Percentiles rank a stretch among this genome's conserved stretches.
These are phyloP conservation scores for Fusarium mundagurra DNA, from an alignment of 2,329 filamentous ascomycete species.

Conservation along the genomic window DNA sequence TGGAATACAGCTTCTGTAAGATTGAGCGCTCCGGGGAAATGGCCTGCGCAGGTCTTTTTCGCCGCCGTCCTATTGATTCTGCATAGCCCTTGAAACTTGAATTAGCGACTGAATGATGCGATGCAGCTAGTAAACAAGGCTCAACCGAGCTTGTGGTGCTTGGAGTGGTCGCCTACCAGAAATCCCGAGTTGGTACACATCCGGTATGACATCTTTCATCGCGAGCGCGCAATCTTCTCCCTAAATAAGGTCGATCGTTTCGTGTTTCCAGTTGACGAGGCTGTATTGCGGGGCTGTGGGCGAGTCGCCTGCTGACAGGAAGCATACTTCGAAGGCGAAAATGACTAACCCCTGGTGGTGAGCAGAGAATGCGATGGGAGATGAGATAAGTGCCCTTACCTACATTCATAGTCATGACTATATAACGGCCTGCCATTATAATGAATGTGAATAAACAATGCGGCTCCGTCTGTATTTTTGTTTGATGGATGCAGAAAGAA, in stretches of 20 bases:
- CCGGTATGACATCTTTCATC: background rate
- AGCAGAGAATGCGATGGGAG: background rate
- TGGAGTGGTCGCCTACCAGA: constrained; percentile 1
- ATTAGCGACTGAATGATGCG: background rate
- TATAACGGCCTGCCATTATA: background rate
- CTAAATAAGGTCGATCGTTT: constrained; percentile 25
- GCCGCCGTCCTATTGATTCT: constrained; percentile 8
- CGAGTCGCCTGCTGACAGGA: constrained; percentile 26
- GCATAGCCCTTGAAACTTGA: background rate
- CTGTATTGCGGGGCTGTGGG: background rate
- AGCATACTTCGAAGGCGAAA: constrained; percentile 29
- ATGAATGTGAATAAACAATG: background rate
- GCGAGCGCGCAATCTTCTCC: constrained; percentile 12
- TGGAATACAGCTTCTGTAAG: constrained; percentile 22
- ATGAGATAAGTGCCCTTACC: background rate
- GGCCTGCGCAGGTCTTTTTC: constrained; percentile 7
- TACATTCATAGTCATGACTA: constrained; percentile 10
- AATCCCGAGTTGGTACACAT: constrained; percentile 13
- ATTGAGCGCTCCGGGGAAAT: constrained; percentile 31
- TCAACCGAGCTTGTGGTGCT: background rate
- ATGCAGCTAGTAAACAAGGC: background rate
- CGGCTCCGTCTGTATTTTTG: background rate
- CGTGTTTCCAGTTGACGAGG: constrained; percentile 33
- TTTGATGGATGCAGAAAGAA: background rate
- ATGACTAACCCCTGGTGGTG: background rate